Evolutionary conservation across 208 protist genomes (phyloP), one percentile per base, ranked within the genome.

Genomic region (Crithidia brevicula): DNA sequence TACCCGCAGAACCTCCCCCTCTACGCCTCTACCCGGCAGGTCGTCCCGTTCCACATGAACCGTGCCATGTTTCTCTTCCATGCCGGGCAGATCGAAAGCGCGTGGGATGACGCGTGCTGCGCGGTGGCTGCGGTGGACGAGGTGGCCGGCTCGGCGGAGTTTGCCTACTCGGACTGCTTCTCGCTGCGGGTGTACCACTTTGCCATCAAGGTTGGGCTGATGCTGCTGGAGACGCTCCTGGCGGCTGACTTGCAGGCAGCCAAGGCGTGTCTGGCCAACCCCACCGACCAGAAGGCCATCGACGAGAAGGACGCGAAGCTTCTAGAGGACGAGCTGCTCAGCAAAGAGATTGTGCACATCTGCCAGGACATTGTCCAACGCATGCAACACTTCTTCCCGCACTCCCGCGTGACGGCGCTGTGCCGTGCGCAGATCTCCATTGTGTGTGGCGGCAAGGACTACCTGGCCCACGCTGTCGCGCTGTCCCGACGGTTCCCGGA

Each of bases 81-180:
- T 33, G 40, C 60, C 20, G 64, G 76, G 49, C 52, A 68, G 49
- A 78, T 83, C 34, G 22, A 74, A 36, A 82, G 81, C 23, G 83
- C 85, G 22, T 94, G 88, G 88, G 78, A 79, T 31, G 77, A 91
- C 28, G 74, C 71, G 43, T 89, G 78, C 67, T 77, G 83, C 51
- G 85, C 88, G 2, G 89, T 92, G 25, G 89, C 78, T 11, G 77
- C 74, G 52, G 86, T 77, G 33, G 89, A 95, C 51, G 89, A 95
- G 67, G 56, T 95, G 22, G 80, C 83, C 28, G 89, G 86, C 52
- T 91, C 83, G 5, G 65, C 81, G 2, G 82, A 91, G 67, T 85
- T 91, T 40, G 84, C 83, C 66, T 91, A 92, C 54, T 84, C 79
- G 1, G 77, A 85, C 38, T 95, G 89, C 60, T 90, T 85, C 43